These are phyloP conservation scores for Yamadazyma sp. DNA, from an alignment of 1,139 yeast genomes.

Conservation along the genomic window DNA sequence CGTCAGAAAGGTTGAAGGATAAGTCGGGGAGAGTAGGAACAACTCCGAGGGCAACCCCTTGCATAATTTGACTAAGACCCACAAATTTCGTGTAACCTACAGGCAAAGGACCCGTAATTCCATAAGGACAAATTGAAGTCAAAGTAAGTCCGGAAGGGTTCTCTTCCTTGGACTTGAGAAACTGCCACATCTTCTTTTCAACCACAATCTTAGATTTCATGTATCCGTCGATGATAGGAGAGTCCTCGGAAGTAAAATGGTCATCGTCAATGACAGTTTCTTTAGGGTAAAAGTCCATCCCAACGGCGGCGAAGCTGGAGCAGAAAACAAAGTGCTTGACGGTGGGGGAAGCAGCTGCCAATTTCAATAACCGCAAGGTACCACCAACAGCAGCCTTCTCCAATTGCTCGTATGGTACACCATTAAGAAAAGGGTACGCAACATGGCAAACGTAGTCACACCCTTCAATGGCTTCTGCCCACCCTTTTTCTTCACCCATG, in stretches of 20 bases:
- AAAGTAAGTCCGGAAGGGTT: slow-evolving; percentile 12
- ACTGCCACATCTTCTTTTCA: slow-evolving; percentile 17
- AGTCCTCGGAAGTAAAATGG: slow-evolving; percentile 7
- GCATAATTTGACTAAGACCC: slow-evolving; percentile 1
- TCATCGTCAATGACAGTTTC: slow-evolving; percentile 7
- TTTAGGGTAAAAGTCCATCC: slow-evolving; percentile 7
- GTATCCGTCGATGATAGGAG: slow-evolving; percentile 14
- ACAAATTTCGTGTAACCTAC: slow-evolving; percentile 8
- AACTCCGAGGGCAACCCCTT: background rate
- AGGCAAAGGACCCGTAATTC: slow-evolving; percentile 19
- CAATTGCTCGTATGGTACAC: slow-evolving; percentile 10
- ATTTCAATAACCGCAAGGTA: slow-evolving; percentile 11
- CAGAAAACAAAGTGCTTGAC: slow-evolving; percentile 22
- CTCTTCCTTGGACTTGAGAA: slow-evolving; percentile 9
- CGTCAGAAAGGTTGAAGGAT: slow-evolving; percentile 16
- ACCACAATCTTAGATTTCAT: slow-evolving; percentile 15
- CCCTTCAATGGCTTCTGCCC: slow-evolving; percentile 16
- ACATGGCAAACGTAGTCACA: slow-evolving; percentile 17
- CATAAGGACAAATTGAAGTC: slow-evolving; percentile 17
- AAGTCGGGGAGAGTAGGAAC: background rate
- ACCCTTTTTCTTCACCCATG: slow-evolving; percentile 14
- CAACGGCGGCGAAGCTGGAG: slow-evolving; percentile 21
- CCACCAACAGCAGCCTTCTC: slow-evolving; percentile 15
- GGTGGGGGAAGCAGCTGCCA: slow-evolving; percentile 14
- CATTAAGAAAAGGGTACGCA: slow-evolving; percentile 15